Conservation (phyloP, 2,329 filamentous ascomycete species). For the Trichoderma hamatum region DNA sequence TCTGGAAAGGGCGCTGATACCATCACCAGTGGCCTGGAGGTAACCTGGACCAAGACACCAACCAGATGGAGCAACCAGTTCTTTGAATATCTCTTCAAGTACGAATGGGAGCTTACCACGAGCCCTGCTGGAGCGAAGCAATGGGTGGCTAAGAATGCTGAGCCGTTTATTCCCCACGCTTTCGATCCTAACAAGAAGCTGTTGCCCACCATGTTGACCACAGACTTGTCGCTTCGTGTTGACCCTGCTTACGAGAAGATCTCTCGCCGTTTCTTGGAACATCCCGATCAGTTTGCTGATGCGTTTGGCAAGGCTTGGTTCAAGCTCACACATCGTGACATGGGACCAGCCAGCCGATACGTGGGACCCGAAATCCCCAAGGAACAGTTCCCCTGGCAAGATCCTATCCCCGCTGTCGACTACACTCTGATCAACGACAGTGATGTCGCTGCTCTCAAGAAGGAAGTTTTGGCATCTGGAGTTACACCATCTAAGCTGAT, state of each 20-base stretch:
- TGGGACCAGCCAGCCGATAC: slow-evolving; percentile 72
- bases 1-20: slow-evolving; percentile 71
- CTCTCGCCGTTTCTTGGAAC: slow-evolving; percentile 66
- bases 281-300: slow-evolving; percentile 70
- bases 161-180: slow-evolving; percentile 70
- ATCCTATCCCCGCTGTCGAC: slow-evolving; percentile 65
- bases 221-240: slow-evolving; percentile 71
- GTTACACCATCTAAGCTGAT: slow-evolving; percentile 65
- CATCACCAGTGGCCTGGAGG: slow-evolving; percentile 77
- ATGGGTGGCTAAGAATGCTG: slow-evolving; percentile 72
- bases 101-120: slow-evolving; percentile 77
- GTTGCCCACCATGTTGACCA: slow-evolving; percentile 75
- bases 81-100: slow-evolving; percentile 76
- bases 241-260: slow-evolving; percentile 78
- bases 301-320: slow-evolving; percentile 78
- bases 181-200: slow-evolving; percentile 73
- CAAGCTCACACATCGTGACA: slow-evolving; percentile 80
- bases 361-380: slow-evolving; percentile 73
- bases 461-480: slow-evolving; percentile 65
- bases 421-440: slow-evolving; percentile 62
- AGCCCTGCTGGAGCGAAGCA: slow-evolving; percentile 76
- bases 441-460: slow-evolving; percentile 69
- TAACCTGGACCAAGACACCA: slow-evolving; percentile 77
- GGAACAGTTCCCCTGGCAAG: slow-evolving; percentile 74
- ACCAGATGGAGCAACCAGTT: slow-evolving; percentile 76